Conservation (phyloP, 2,329 filamentous ascomycete species). For the Xylariaceae sp. region DNA sequence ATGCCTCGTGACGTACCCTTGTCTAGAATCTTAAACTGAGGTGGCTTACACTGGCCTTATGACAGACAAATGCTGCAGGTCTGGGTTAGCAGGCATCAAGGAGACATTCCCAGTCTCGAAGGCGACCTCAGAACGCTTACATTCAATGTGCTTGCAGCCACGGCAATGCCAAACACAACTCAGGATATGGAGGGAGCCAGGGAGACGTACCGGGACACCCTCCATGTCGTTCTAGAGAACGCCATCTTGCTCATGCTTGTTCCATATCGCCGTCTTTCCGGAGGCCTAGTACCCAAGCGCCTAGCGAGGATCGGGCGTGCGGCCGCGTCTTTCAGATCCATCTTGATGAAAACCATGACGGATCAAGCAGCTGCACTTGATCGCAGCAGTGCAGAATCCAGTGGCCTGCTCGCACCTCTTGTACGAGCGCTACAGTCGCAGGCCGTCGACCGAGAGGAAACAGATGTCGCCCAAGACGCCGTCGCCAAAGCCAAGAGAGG, state of each 20-base stretch:
- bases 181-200: neutral
- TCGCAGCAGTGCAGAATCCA: neutral
- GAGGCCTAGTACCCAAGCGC: conserved; percentile 12
- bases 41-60: conserved; percentile 5
- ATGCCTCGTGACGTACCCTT: neutral
- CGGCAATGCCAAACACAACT: conserved; percentile 23
- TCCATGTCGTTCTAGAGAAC: conserved; percentile 26
- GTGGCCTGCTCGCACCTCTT: neutral
- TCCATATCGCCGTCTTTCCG: conserved; percentile 5
- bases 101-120: conserved; percentile 14
- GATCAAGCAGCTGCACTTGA: conserved; percentile 17
- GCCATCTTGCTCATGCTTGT: conserved; percentile 25
- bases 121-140: conserved; percentile 25
- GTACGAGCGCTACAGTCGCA: neutral
- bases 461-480: conserved; percentile 1
- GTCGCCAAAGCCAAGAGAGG: conserved; percentile 8
- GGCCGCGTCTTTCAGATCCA: conserved; percentile 16
- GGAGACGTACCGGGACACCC: conserved; percentile 22
- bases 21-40: neutral
- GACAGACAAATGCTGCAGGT: conserved; percentile 19
- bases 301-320: conserved; percentile 18
- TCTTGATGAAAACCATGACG: conserved; percentile 23
- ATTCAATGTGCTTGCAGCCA: conserved; percentile 26
- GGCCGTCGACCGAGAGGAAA: conserved; percentile 9
- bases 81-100: conserved; percentile 11